Conservation (phyloP, 495 filamentous ascomycete species). For the Podospora didyma region DNA sequence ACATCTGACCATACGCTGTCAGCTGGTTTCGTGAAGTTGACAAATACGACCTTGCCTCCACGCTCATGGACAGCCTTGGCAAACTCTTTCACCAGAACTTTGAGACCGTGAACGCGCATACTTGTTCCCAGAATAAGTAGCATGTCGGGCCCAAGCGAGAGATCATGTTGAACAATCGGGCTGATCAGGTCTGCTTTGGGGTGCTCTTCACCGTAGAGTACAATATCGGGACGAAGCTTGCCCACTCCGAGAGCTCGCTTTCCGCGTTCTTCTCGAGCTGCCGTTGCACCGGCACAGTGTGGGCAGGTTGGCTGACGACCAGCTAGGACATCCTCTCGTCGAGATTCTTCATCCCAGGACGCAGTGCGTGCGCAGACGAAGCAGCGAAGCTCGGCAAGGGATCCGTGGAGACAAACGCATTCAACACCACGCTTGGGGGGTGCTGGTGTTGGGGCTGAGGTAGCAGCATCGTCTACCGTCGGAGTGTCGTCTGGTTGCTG, state of each 20-base stretch:
- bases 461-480: background rate
- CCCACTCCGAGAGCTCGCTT: slow-evolving; percentile 61
- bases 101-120: slow-evolving; percentile 64
- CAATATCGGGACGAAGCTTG: slow-evolving; percentile 62
- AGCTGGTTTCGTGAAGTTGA: slow-evolving; percentile 64
- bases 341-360: slow-evolving; percentile 54
- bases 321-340: slow-evolving; percentile 43
- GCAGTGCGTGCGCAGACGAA: slow-evolving; percentile 56
- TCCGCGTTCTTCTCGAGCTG: slow-evolving; percentile 53
- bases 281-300: slow-evolving; percentile 52
- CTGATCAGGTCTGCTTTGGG: slow-evolving; percentile 60
- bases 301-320: slow-evolving; percentile 62
- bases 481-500: background rate
- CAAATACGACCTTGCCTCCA: slow-evolving; percentile 61
- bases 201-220: slow-evolving; percentile 68
- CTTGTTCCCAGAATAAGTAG: slow-evolving; percentile 66
- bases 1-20: slow-evolving; percentile 65
- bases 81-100: slow-evolving; percentile 63
- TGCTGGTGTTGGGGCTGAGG: slow-evolving; percentile 10
- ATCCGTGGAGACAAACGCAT: slow-evolving; percentile 65
- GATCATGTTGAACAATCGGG: slow-evolving; percentile 58
- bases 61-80: slow-evolving; percentile 64
- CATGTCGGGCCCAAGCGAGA: slow-evolving; percentile 56
- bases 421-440: slow-evolving; percentile 47
- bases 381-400: slow-evolving; percentile 56